Conservation (phyloP, 441 rosid species). For the Biscutella auriculata region DNA sequence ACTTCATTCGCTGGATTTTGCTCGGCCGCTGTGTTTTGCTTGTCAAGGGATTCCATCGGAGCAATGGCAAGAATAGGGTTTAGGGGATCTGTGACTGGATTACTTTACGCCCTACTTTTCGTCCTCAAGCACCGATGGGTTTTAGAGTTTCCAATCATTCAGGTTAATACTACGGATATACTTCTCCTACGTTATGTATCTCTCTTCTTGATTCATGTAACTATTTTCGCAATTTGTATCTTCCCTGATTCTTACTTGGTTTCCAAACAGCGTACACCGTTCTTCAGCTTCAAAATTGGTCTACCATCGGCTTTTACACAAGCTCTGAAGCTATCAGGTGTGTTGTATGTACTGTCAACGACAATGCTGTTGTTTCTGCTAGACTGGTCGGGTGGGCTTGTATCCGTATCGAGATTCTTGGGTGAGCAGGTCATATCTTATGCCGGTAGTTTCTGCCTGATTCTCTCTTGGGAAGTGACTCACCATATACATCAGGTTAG, state of each 20-base stretch:
- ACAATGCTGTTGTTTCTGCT: conserved; percentile 32
- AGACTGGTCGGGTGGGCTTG: conserved; percentile 25
- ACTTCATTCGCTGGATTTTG: conserved; percentile 48
- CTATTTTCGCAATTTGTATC: neutral
- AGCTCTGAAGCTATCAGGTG: conserved; percentile 51
- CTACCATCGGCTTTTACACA: conserved; percentile 42
- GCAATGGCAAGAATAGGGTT: conserved; percentile 34
- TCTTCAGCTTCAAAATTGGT: conserved; percentile 80
- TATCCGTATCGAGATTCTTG: conserved; percentile 32
- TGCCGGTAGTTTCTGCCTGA: conserved; percentile 42
- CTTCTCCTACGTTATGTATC: no score
- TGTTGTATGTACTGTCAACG: conserved; percentile 35
- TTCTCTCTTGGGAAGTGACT: conserved; percentile 76
- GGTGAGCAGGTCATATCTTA: conserved; percentile 42
- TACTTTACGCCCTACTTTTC: conserved; percentile 40
- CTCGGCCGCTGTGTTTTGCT: conserved; percentile 32
- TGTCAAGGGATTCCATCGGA: conserved; percentile 16
- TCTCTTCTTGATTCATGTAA: neutral
- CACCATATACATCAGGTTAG: conserved; percentile 78
- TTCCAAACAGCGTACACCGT: conserved; percentile 50
- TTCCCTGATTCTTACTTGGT: conserved; percentile 11
- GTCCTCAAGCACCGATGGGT: conserved; percentile 53
- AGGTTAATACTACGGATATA: conserved; percentile 34
- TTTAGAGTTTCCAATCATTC: conserved; percentile 74
- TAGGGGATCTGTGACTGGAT: conserved; percentile 56